Evolutionary conservation across 2,329 filamentous ascomycete species (phyloP).

Genomic region (Cephalotrichum gorgonifer): DNA sequence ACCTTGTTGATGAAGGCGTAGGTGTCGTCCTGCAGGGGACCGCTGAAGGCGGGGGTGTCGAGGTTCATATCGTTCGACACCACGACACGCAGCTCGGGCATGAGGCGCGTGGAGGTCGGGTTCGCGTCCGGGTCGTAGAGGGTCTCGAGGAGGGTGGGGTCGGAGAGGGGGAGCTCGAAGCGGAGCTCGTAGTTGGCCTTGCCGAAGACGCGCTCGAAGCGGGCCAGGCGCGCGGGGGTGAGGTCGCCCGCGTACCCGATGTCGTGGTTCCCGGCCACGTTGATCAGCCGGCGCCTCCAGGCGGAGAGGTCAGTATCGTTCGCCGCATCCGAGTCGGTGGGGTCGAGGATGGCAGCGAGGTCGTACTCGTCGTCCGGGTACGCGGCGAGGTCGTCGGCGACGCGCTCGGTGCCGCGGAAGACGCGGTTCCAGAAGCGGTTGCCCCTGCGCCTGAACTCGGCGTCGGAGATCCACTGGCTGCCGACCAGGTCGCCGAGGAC

Average conservation of each 20-base stretch:
- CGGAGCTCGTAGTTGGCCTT: slow-evolving; percentile 83
- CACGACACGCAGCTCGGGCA: slow-evolving; percentile 68
- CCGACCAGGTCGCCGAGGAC: slow-evolving; percentile 88
- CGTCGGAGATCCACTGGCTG: slow-evolving; percentile 86
- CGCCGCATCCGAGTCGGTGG: slow-evolving; percentile 12
- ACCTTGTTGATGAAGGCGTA: slow-evolving; percentile 67
- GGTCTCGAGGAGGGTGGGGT: slow-evolving; percentile 26
- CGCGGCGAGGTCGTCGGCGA: slow-evolving; percentile 44
- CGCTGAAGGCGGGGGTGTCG: slow-evolving; percentile 65
- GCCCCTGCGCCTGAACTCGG: slow-evolving; percentile 68
- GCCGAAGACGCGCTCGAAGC: slow-evolving; percentile 81
- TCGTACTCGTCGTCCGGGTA: slow-evolving; percentile 39
- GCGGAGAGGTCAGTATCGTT: slow-evolving; percentile 21
- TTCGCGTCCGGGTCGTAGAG: slow-evolving; percentile 30
- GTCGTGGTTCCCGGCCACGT: slow-evolving; percentile 91
- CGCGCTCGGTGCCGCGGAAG: slow-evolving; percentile 56
- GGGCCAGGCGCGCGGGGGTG: slow-evolving; percentile 58
- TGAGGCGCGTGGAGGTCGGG: slow-evolving; percentile 33
- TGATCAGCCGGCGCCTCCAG: slow-evolving; percentile 75
- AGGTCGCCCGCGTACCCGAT: slow-evolving; percentile 93
- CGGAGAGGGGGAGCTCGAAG: slow-evolving; percentile 47
- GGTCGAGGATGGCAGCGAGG: slow-evolving; percentile 37
- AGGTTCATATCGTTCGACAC: slow-evolving; percentile 91
- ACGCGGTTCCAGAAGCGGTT: slow-evolving; percentile 71
- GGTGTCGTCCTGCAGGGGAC: slow-evolving; percentile 60